phyloP scores from a whole-genome alignment of 805 yeast genomes.

The Kuraishia floccosa region DNA sequence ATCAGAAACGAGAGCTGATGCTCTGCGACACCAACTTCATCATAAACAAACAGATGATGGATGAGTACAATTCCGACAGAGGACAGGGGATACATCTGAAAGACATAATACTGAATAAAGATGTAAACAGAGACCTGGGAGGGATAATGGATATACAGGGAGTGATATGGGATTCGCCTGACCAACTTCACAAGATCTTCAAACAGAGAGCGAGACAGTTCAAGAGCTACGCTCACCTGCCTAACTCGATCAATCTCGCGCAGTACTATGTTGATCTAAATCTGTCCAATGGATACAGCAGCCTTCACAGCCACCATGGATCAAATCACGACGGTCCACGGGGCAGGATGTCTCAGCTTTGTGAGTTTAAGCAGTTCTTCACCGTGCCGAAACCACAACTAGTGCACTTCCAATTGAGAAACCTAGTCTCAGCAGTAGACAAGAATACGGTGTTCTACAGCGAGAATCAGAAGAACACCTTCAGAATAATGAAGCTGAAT shows the following conservation, averaged over 20 bases:
- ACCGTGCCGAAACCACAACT: slow-evolving; percentile 33
- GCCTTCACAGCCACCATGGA: slow-evolving; percentile 13
- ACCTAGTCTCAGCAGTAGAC: slow-evolving; percentile 29
- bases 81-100: not conserved
- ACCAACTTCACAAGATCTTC: slow-evolving; percentile 10
- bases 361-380: slow-evolving; percentile 25
- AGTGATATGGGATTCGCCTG: slow-evolving; percentile 13
- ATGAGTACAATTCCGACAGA: slow-evolving; percentile 3
- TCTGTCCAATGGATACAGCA: slow-evolving; percentile 16
- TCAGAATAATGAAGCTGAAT: slow-evolving; percentile 12
- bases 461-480: slow-evolving; percentile 14
- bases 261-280: slow-evolving; percentile 10
- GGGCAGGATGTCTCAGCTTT: slow-evolving; percentile 17
- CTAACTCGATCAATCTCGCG: slow-evolving; percentile 12
- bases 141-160: slow-evolving; percentile 17
- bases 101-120: not conserved
- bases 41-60: slow-evolving; percentile 4
- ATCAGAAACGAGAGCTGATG: slow-evolving; percentile 6
- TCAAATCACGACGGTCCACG: not conserved
- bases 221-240: slow-evolving; percentile 12
- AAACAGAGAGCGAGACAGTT: slow-evolving; percentile 11
- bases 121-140: not conserved
- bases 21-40: slow-evolving; percentile 3
- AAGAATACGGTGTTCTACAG: slow-evolving; percentile 15
- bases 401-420: slow-evolving; percentile 47